phyloP scores from a whole-genome alignment of 345 rosid species.

The Camelina sativa region DNA sequence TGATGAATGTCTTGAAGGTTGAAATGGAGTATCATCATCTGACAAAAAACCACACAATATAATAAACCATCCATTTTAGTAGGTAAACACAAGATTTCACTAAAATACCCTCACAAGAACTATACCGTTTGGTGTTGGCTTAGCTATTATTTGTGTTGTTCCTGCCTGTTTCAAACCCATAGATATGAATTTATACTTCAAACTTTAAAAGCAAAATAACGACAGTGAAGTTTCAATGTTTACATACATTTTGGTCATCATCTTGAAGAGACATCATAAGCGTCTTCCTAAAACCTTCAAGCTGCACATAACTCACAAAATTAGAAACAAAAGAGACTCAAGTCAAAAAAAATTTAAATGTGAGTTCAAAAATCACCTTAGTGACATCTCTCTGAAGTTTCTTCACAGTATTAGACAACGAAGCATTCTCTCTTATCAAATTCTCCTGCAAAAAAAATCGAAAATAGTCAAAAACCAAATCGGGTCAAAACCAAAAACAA shows the following conservation, averaged over 20 bases:
- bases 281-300: constrained; percentile 89
- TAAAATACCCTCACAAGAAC: not conserved
- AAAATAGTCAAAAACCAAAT: not conserved
- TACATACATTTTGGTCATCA: constrained; percentile 65
- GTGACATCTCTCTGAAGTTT: constrained; percentile 94
- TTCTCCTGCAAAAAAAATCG: constrained; percentile 56
- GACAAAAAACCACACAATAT: constrained; percentile 1
- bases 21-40: constrained; percentile 66
- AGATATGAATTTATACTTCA: not conserved
- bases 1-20: constrained; percentile 61
- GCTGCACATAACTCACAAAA: constrained; percentile 49
- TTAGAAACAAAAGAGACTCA: no score
- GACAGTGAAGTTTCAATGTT: not conserved
- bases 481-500: not conserved
- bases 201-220: not conserved
- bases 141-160: constrained; percentile 65
- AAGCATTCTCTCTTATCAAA: constrained; percentile 66
- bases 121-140: constrained; percentile 67
- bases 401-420: constrained; percentile 65
- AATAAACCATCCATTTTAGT: not conserved
- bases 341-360: not conserved
- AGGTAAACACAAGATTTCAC: not conserved
- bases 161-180: constrained; percentile 52
- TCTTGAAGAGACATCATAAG: constrained; percentile 91
- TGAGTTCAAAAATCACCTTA: constrained; percentile 54